A percentile compares a stretch with the other conserved stretches of the same genome.
phyloP scores from a whole-genome alignment of 306 rosid genomes.

The Pyrus bretschneideri region DNA sequence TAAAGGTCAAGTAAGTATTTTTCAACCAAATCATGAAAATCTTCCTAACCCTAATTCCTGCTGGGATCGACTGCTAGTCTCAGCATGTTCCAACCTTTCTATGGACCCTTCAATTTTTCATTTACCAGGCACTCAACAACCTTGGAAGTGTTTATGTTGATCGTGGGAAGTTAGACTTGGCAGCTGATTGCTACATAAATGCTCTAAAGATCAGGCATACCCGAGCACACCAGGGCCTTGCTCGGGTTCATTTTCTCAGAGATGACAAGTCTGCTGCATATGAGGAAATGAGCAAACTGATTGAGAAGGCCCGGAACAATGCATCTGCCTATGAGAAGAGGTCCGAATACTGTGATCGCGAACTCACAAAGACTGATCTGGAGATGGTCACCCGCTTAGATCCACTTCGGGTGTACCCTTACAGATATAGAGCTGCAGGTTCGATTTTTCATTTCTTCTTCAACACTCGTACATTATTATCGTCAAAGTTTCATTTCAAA shows the following conservation, averaged over 20 bases:
- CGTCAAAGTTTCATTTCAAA: neutral
- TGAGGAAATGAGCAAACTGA: constrained; percentile 78
- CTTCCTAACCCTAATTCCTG: neutral
- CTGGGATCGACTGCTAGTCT: neutral
- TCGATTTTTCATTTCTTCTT: constrained; percentile 6
- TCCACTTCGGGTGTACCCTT: constrained; percentile 88
- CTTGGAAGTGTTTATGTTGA: constrained; percentile 94
- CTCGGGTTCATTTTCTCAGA: constrained; percentile 75
- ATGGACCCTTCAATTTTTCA: constrained; percentile 11
- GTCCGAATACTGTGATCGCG: constrained; percentile 86
- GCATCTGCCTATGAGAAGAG: constrained; percentile 92
- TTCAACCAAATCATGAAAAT: neutral
- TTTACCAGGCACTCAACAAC: constrained; percentile 75
- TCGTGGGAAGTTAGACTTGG: constrained; percentile 55
- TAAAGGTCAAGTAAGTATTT: constrained; percentile 79
- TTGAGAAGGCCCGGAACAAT: constrained; percentile 59
- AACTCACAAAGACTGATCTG: constrained; percentile 65
- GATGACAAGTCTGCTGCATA: constrained; percentile 63
- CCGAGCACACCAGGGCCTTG: constrained; percentile 95
- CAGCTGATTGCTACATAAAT: constrained; percentile 82
- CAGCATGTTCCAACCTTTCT: constrained; percentile 1
- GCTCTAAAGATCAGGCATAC: constrained; percentile 87
- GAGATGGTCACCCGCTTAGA: constrained; percentile 80
- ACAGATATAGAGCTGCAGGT: constrained; percentile 99
- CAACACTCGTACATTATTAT: neutral